These are phyloP conservation scores for Nakaseomyces kungkrabaensis DNA, from an alignment of 1,139 yeast genomes.

Conservation along the genomic window DNA sequence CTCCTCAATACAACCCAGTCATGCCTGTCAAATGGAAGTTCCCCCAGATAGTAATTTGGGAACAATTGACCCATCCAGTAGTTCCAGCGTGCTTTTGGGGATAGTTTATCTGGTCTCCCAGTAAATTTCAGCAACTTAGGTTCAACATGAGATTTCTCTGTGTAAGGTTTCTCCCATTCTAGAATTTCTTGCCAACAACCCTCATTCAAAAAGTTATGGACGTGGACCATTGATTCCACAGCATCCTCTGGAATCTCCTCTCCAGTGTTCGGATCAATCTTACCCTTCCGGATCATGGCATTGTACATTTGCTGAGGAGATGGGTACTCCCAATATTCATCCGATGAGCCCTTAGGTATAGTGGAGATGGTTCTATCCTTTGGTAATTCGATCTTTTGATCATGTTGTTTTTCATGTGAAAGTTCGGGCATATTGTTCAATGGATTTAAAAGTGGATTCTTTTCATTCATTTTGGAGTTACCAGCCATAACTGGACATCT, in stretches of 20 bases:
- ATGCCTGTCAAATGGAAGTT: constrained; percentile 94
- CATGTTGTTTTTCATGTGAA: constrained; percentile 61
- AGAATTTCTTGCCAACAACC: constrained; percentile 96
- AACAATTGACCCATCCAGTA: constrained; percentile 56
- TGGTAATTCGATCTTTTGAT: constrained; percentile 68
- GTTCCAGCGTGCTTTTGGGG: constrained; percentile 79
- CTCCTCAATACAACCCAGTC: constrained; percentile 92
- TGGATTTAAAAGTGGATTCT: constrained; percentile 42
- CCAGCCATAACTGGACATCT: constrained; percentile 32
- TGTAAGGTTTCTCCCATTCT: constrained; percentile 71
- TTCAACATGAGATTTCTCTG: constrained; percentile 41
- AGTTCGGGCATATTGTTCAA: constrained; percentile 84
- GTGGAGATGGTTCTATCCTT: constrained; percentile 75
- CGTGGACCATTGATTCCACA: constrained; percentile 93
- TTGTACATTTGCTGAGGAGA: constrained; percentile 98
- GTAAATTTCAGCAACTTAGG: constrained; percentile 82
- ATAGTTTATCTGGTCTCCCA: constrained; percentile 79
- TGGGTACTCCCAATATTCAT: constrained; percentile 86
- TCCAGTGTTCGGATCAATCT: constrained; percentile 32
- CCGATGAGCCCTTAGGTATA: constrained; percentile 79
- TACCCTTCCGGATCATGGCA: constrained; percentile 93
- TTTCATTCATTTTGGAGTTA: constrained; percentile 5
- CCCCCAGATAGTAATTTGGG: constrained; percentile 63
- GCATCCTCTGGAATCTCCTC: constrained; percentile 88
- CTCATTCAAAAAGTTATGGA: constrained; percentile 91